Percentiles rank a stretch among this genome's conserved stretches.
Evolutionary conservation across 176 grass and related monocot genomes (phyloP).

Genomic region (Eleusine coracana): DNA sequence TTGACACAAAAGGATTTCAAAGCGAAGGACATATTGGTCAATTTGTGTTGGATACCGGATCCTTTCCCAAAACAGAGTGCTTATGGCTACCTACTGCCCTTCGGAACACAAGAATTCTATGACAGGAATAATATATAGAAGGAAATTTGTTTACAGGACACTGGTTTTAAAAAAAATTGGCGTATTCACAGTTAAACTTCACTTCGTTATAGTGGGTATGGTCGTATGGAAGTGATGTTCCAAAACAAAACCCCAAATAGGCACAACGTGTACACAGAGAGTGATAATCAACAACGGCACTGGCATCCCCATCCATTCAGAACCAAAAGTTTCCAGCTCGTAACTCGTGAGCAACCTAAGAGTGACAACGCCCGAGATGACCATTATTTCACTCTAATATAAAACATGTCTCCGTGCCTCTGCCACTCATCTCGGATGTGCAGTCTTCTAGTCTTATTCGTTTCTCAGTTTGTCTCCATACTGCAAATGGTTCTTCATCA

Average conservation of each 20-base stretch:
- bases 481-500: constrained; percentile 23
- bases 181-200: no score
- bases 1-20: no score
- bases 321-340: background rate
- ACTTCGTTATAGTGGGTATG: no score
- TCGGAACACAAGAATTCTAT: no score
- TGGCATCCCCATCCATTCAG: constrained; percentile 1
- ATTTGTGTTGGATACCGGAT: no score
- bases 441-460: background rate
- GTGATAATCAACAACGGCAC: constrained; percentile 42
- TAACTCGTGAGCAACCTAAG: constrained; percentile 3
- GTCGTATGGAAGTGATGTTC: no score
- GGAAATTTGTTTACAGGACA: no score
- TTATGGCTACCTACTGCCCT: no score
- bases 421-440: background rate
- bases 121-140: no score
- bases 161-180: no score
- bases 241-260: background rate
- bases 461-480: background rate
- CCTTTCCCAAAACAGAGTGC: no score
- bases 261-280: background rate
- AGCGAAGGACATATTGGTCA: no score
- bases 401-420: constrained; percentile 1
- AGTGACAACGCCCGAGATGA: background rate
- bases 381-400: background rate